Evolutionary conservation across 1,139 yeast genomes (phyloP), one percentile per base, ranked within the genome.

Genomic region (Kurtzmaniella natalensis): DNA sequence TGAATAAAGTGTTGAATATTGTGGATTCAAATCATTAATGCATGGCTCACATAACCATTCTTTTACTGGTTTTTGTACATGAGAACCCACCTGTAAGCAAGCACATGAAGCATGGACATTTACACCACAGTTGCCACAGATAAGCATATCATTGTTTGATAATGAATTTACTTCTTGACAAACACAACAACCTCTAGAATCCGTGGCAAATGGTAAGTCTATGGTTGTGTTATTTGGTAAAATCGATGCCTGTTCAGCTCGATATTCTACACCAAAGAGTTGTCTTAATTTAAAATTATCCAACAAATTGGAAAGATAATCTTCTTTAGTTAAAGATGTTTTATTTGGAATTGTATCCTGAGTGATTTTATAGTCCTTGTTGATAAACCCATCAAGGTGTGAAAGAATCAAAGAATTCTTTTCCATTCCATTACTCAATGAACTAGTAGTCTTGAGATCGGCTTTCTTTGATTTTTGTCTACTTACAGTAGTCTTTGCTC

Each of bases 41-140:
- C 97, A 89, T 2, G 81, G 70, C 47, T 87, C 96, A 59, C 97
- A 89, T 22, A 72, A 57, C 97, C 97, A 89, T 33, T 66, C 72
- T 29, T 56, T 59, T 1, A 55, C 43, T 0, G 66, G 64, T 22
- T 44, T 49, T 3, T 45, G 33, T 3, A 43, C 39, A 3, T 47
- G 44, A 1, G 50, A 59, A 1, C 53, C 53, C 4, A 61, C 41
- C 20, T 31, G 33, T 5, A 75, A 46, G 1, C 95, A 95, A 48
- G 81, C 80, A 52, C 96, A 88, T 0, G 72, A 55, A 2, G 72
- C 60, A 52, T 89, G 97, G 2, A 81, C 88, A 37, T 69, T 70
- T 18, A 86, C 61, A 0, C 86, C 84, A 61, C 97, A 89, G 16
- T 69, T 64, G 1, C 67, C 55, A 53, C 96, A 89, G 2, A 67